phyloP scores from a whole-genome alignment of 108 stramenopile genomes.

The Nitzschia sp. region DNA sequence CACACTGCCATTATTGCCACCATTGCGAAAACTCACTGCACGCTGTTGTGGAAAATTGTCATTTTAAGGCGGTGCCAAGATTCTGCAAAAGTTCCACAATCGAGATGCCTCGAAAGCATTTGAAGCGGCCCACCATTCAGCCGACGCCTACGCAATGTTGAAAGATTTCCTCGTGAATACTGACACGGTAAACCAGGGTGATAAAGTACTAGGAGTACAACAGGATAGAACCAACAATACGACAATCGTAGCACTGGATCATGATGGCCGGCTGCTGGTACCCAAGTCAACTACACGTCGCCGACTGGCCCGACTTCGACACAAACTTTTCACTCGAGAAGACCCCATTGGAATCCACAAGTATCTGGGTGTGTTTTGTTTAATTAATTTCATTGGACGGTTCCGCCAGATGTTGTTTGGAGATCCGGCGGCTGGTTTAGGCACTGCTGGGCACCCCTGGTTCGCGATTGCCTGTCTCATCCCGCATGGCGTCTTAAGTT shows the following conservation, averaged over 20 bases:
- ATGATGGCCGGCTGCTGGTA: background rate
- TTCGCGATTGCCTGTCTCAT: conserved; percentile 40
- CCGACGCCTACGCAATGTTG: conserved; percentile 45
- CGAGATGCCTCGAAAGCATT: conserved; percentile 65
- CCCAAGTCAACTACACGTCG: background rate
- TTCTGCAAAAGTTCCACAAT: conserved; percentile 53
- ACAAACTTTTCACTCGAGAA: conserved; percentile 64
- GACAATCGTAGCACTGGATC: background rate
- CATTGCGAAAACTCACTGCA: too few species aligned
- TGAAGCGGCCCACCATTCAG: conserved; percentile 55
- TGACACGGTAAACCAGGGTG: conserved; percentile 1
- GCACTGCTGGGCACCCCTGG: conserved; percentile 12
- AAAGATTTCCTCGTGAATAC: conserved; percentile 37
- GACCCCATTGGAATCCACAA: conserved; percentile 72
- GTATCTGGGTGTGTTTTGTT: conserved; percentile 47
- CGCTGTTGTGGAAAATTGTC: too few species aligned
- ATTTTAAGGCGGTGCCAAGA: conserved; percentile 33
- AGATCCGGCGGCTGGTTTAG: conserved; percentile 54
- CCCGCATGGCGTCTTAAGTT: conserved; percentile 53
- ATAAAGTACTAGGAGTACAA: background rate
- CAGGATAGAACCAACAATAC: background rate
- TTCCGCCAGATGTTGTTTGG: conserved; percentile 55
- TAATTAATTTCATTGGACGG: conserved; percentile 50
- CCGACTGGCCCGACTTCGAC: conserved; percentile 8
- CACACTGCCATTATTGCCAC: too few species aligned